Percentiles rank a stretch among this genome's conserved stretches.
Conservation (phyloP, 805 yeast species). For the Ogataea thermomethanolica region DNA sequence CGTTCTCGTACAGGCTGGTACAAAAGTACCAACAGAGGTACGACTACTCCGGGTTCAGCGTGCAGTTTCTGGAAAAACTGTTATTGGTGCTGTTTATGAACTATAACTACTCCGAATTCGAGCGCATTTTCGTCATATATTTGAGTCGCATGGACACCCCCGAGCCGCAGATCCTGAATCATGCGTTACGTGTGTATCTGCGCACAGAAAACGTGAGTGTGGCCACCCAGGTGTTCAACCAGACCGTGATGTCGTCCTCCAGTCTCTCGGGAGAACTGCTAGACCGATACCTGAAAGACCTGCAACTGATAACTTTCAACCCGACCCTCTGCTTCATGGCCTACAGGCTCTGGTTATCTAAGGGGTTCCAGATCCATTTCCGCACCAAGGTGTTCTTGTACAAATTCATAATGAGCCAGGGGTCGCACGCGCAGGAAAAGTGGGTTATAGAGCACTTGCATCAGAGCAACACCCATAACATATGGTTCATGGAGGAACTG, state of each 20-base stretch:
- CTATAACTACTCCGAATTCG: conserved; percentile 25
- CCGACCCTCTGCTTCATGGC: conserved; percentile 22
- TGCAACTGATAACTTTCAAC: conserved; percentile 21
- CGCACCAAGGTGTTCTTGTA: conserved; percentile 25
- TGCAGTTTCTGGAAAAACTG: conserved; percentile 16
- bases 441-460: conserved; percentile 22
- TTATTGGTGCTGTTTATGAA: conserved; percentile 18
- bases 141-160: conserved; percentile 11
- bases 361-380: conserved; percentile 13
- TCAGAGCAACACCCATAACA: conserved; percentile 14
- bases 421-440: conserved; percentile 20
- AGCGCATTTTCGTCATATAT: conserved; percentile 20
- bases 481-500: conserved; percentile 16
- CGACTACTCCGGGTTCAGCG: conserved; percentile 17
- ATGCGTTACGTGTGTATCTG: conserved; percentile 26
- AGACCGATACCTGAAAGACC: conserved; percentile 21
- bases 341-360: conserved; percentile 28
- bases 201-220: conserved; percentile 24
- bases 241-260: conserved; percentile 24
- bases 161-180: conserved; percentile 17
- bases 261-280: conserved; percentile 17
- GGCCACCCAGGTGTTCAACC: conserved; percentile 30
- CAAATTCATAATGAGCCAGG: conserved; percentile 18
- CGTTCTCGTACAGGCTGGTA: conserved; percentile 20
- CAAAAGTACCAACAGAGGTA: conserved; percentile 17